Conservation (phyloP, 1,139 yeast species). For the Saccharomyces pastorianus region DNA sequence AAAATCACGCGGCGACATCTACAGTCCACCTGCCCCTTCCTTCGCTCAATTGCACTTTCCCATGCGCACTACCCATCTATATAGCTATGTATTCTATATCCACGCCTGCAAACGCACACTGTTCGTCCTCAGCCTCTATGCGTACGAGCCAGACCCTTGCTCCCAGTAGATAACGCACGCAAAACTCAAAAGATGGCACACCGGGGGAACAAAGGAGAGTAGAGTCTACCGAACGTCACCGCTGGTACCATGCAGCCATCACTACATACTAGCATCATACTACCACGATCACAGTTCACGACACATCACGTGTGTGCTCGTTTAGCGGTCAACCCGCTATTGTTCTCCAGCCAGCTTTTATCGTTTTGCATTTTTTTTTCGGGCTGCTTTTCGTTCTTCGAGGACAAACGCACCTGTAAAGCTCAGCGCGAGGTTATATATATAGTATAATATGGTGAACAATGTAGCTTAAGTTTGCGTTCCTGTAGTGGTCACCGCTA, state of each 20-base stretch:
- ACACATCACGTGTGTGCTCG: neutral
- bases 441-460: neutral
- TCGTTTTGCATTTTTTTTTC: neutral
- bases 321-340: neutral
- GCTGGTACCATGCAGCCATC: neutral
- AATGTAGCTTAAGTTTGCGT: neutral
- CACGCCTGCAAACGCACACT: neutral
- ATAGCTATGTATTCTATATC: neutral
- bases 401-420: neutral
- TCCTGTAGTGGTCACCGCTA: neutral
- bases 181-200: neutral
- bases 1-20: neutral
- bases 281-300: neutral
- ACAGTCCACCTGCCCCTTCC: neutral
- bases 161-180: neutral
- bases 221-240: neutral
- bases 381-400: conserved; percentile 1
- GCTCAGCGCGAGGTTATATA: conserved; percentile 1
- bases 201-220: neutral
- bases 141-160: neutral
- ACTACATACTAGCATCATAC: neutral
- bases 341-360: neutral
- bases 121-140: neutral
- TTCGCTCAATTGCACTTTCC: neutral
- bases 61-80: neutral